These are phyloP conservation scores for Lenwebbia sp. DNA, from an alignment of 345 rosid genomes.

Conservation along the genomic window DNA sequence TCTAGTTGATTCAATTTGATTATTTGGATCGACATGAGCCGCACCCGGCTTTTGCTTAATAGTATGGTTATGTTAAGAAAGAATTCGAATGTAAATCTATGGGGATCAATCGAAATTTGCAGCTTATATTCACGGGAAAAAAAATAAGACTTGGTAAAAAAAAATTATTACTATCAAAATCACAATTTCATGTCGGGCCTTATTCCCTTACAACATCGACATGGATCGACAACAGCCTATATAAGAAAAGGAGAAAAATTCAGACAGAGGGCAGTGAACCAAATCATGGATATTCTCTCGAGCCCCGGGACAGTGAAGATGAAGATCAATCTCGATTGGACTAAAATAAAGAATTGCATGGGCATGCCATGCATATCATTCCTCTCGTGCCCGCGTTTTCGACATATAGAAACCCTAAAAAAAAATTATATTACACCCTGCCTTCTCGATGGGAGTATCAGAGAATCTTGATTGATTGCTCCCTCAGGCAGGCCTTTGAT, in stretches of 20 bases:
- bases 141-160: background rate
- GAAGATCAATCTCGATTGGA: constrained; percentile 7
- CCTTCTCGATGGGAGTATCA: background rate
- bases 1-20: background rate
- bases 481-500: background rate
- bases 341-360: background rate
- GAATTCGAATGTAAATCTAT: background rate
- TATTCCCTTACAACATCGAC: background rate
- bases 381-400: background rate
- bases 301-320: background rate
- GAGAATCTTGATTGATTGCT: constrained; percentile 1
- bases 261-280: background rate
- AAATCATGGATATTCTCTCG: constrained; percentile 3
- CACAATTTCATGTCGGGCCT: background rate
- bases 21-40: background rate
- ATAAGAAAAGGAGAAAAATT: background rate
- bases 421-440: background rate
- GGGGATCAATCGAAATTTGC: background rate
- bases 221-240: background rate
- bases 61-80: too few relatives aligned
- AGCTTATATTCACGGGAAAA: background rate
- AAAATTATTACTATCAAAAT: background rate
- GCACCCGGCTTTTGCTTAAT: background rate
- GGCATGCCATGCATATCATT: constrained; percentile 6
- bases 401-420: background rate